A percentile compares a stretch with the other conserved stretches of the same genome.
Conservation (phyloP, 2,329 filamentous ascomycete species). For the Arthrocladium fulminans region DNA sequence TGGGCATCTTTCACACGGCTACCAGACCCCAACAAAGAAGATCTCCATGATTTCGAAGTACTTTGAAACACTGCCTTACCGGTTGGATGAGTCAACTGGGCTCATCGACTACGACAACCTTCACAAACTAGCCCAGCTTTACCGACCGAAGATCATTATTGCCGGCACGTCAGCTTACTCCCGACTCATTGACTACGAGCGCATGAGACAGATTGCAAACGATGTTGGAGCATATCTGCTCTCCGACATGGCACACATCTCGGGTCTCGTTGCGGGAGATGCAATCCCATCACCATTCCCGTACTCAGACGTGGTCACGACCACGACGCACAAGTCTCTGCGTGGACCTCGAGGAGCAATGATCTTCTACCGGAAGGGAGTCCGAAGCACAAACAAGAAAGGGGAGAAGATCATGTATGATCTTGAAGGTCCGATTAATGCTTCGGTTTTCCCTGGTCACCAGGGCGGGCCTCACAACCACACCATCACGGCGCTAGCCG, state of each 20-base stretch:
- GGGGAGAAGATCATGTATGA: conserved; percentile 81
- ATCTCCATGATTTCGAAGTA: conserved; percentile 99
- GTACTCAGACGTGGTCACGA: conserved; percentile 89
- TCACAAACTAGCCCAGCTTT: conserved; percentile 76
- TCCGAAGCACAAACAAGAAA: conserved; percentile 76
- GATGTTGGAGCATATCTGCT: conserved; percentile 88
- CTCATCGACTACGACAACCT: conserved; percentile 91
- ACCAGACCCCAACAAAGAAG: conserved; percentile 87
- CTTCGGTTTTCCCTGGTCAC: conserved; percentile 94
- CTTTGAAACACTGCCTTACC: conserved; percentile 95
- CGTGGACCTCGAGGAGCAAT: conserved; percentile 90
- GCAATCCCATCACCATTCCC: conserved; percentile 85
- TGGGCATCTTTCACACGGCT: conserved; percentile 91
- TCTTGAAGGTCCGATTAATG: conserved; percentile 87
- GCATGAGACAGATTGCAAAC: conserved; percentile 82
- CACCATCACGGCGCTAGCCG: conserved; percentile 90
- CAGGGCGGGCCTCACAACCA: conserved; percentile 98
- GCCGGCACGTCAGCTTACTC: conserved; percentile 94
- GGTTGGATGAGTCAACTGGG: conserved; percentile 79
- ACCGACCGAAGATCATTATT: conserved; percentile 91
- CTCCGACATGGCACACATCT: conserved; percentile 96
- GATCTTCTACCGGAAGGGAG: conserved; percentile 96
- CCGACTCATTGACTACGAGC: conserved; percentile 87
- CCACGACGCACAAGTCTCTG: conserved; percentile 95
- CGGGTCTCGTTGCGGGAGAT: conserved; percentile 82